Conservation (phyloP, 345 rosid genomes). For the Eucalyptus pauciflora region DNA sequence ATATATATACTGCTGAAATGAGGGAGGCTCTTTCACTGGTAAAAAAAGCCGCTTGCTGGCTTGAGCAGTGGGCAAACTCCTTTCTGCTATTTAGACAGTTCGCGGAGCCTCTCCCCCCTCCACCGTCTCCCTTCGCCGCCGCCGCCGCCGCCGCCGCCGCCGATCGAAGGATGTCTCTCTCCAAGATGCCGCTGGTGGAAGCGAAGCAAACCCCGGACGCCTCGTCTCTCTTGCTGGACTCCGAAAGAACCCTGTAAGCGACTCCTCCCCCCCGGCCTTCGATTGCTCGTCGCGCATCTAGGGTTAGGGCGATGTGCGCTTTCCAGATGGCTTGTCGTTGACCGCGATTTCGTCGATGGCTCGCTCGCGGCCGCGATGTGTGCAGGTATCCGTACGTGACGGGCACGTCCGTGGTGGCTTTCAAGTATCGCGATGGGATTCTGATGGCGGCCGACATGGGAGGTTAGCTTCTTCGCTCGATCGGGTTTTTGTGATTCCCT, state of each 20-base stretch:
- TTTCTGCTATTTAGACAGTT: background rate
- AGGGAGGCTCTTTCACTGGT: background rate
- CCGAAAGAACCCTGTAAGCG: background rate
- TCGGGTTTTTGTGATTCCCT: background rate
- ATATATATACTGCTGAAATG: background rate
- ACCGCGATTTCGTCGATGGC: background rate
- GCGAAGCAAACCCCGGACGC: background rate
- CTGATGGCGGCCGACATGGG: slow-evolving; percentile 98
- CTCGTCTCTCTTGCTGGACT: background rate
- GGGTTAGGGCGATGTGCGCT: background rate
- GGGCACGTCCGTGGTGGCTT: slow-evolving; percentile 87
- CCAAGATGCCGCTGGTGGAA: background rate
- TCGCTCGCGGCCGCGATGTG: background rate
- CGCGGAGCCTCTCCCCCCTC: background rate
- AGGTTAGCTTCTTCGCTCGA: slow-evolving; percentile 26
- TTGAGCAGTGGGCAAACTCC: background rate
- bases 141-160: background rate
- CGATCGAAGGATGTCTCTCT: background rate
- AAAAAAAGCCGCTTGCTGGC: background rate
- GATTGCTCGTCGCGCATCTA: background rate
- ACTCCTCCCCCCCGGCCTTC: background rate
- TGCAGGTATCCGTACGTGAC: slow-evolving; percentile 85
- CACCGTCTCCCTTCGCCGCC: background rate
- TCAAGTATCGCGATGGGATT: slow-evolving; percentile 93
- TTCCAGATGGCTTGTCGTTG: background rate